These are phyloP conservation scores for Atkinsonella hypoxylon DNA, from an alignment of 2,329 filamentous ascomycete species.

Conservation along the genomic window DNA sequence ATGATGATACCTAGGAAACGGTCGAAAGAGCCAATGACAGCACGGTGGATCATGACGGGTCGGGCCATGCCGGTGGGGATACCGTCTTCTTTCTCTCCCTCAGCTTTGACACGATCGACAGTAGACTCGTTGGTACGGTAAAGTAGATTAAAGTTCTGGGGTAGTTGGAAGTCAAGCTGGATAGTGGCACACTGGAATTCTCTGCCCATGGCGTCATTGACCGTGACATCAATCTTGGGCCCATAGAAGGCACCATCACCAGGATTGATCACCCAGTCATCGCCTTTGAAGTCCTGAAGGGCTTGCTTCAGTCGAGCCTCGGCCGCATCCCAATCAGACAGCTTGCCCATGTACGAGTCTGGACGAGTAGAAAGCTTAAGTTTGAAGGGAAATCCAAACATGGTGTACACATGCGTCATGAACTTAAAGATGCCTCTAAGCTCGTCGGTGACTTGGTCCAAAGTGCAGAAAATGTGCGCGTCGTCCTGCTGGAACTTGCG, in stretches of 20 bases:
- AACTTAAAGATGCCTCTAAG: conserved; percentile 84
- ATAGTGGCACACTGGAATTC: conserved; percentile 58
- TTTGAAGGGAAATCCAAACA: conserved; percentile 62
- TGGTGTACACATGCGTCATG: conserved; percentile 57
- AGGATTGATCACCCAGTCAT: conserved; percentile 76
- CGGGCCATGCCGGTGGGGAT: not conserved
- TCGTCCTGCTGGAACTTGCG: conserved; percentile 94
- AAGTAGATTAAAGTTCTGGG: conserved; percentile 27
- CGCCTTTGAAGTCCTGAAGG: conserved; percentile 59
- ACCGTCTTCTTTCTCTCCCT: not conserved
- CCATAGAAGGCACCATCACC: conserved; percentile 98
- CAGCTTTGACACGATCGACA: not conserved
- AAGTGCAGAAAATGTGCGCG: conserved; percentile 79
- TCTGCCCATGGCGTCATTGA: conserved; percentile 74
- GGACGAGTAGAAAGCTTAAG: conserved; percentile 84
- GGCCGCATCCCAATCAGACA: conserved; percentile 80
- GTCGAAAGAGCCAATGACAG: not conserved
- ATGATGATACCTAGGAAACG: not conserved
- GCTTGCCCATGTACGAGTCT: conserved; percentile 79
- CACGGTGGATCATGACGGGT: not conserved
- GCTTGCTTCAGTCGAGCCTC: conserved; percentile 71
- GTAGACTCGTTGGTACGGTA: too few species aligned
- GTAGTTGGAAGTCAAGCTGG: conserved; percentile 82
- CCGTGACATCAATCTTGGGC: conserved; percentile 95
- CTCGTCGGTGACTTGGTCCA: conserved; percentile 26